Evolutionary conservation across 1,284 basidiomycete species (phyloP), one percentile per base, ranked within the genome.

Genomic region (Somion occarium): DNA sequence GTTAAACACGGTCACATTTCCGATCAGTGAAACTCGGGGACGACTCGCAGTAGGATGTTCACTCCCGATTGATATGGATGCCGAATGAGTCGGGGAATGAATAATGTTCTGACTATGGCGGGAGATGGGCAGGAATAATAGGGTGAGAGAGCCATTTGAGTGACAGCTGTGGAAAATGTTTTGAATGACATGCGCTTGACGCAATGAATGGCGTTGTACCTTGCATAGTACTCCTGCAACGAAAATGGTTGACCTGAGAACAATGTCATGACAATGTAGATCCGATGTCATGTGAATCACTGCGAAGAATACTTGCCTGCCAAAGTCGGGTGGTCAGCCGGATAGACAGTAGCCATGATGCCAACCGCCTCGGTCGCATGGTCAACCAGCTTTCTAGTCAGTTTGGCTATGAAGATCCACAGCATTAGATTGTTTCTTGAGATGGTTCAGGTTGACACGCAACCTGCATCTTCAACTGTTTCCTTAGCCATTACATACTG

Each of bases 101-200:
- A 79, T 59, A 50, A 86, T 74, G 63, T 86, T 86, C 57, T 72
- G 71, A 53, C 74, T 76, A 55, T 82, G 79, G 25, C 75, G 74
- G 18, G 82, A 82, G 59, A 85, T 83, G 13, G 83, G 83, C 57
- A 86, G 70, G 56, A 84, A 74, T 39, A 85, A 69, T 46, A 85
- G 73, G 0, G 80, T 75, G 46, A 86, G 69, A 3, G 79, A 81
- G n/a, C 82, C 80, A 57, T 82, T 78, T 11, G 68, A 54, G 60
- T 78, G 72, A 62, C 82, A 85, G 53, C 81, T 83, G 60, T 34
- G 51, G n/a, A 26, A 30, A 3, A 49, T 15, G 51, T 27, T 25
- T 37, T 41, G 25, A 38, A n/a, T 7, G 18, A 44, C 30, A 24
- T 23, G 41, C 26, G 30, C 30, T 34, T 13, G 24, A 22, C 38